These are phyloP conservation scores for Aspergillus neotritici DNA, from an alignment of 2,329 filamentous ascomycete species.

Conservation along the genomic window DNA sequence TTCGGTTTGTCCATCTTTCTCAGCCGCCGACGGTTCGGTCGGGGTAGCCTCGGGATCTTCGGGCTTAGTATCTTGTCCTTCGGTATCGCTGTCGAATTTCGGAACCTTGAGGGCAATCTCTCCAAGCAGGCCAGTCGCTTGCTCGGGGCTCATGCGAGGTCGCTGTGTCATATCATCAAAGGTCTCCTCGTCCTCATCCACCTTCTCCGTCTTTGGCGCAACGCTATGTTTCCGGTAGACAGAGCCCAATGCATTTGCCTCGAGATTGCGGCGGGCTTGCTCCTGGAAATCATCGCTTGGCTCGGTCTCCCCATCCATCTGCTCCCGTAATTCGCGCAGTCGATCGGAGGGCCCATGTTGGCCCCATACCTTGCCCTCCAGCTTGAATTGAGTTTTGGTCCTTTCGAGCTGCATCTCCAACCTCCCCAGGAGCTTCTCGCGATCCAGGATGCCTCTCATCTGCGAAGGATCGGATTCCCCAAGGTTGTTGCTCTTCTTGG, in stretches of 20 bases:
- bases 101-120: conserved; percentile 72
- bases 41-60: conserved; percentile 56
- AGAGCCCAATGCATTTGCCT: conserved; percentile 67
- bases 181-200: conserved; percentile 52
- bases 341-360: conserved; percentile 86
- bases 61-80: conserved; percentile 28
- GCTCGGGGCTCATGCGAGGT: conserved; percentile 56
- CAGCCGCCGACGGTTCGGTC: conserved; percentile 14
- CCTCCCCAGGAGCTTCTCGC: conserved; percentile 85
- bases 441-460: conserved; percentile 89
- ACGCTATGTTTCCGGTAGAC: conserved; percentile 54
- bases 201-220: conserved; percentile 38
- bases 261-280: conserved; percentile 58
- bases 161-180: conserved; percentile 70
- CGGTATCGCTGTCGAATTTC: conserved; percentile 56
- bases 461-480: conserved; percentile 63
- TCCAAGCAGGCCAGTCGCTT: conserved; percentile 62
- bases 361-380: conserved; percentile 88
- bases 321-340: conserved; percentile 81
- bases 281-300: conserved; percentile 46
- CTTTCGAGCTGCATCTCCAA: conserved; percentile 92
- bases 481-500: conserved; percentile 53
- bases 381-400: conserved; percentile 95
- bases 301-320: conserved; percentile 72
- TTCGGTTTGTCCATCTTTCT: conserved; percentile 8